A percentile compares a stretch with the other conserved stretches of the same genome.
Conservation (phyloP, 345 rosid genomes). For the Erucastrum elatum region DNA sequence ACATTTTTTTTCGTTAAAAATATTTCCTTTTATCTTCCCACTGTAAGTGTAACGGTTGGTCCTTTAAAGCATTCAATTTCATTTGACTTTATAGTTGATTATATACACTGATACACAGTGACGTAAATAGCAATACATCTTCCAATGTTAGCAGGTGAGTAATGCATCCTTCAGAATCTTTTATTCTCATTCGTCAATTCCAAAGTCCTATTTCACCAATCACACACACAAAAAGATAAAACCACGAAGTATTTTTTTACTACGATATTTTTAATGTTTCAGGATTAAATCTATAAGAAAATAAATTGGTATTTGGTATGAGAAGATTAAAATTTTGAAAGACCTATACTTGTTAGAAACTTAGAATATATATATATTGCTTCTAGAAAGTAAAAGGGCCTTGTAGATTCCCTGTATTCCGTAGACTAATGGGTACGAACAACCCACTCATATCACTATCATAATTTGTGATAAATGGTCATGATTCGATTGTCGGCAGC, state of each 20-base stretch:
- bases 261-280: not conserved
- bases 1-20: not conserved
- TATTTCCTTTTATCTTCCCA: slow-evolving; percentile 8
- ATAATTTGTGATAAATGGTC: slow-evolving; percentile 34
- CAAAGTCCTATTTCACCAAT: slow-evolving; percentile 23
- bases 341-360: no score
- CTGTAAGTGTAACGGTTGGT: slow-evolving; percentile 38
- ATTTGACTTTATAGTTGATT: slow-evolving; percentile 14
- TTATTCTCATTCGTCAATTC: slow-evolving; percentile 4
- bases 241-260: not conserved
- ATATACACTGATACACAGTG: not conserved
- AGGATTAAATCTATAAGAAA: not conserved
- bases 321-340: no score
- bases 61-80: slow-evolving; percentile 24
- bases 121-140: slow-evolving; percentile 24
- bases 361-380: not conserved
- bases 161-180: not conserved
- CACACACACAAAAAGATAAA: not conserved
- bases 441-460: slow-evolving; percentile 31
- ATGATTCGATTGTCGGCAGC: slow-evolving; percentile 41
- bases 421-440: slow-evolving; percentile 40
- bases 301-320: no score
- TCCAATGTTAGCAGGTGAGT: slow-evolving; percentile 28
- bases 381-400: not conserved
- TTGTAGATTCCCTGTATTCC: slow-evolving; percentile 25